Conservation (phyloP, 2,329 filamentous ascomycete species). For the Claviceps spartinae region DNA sequence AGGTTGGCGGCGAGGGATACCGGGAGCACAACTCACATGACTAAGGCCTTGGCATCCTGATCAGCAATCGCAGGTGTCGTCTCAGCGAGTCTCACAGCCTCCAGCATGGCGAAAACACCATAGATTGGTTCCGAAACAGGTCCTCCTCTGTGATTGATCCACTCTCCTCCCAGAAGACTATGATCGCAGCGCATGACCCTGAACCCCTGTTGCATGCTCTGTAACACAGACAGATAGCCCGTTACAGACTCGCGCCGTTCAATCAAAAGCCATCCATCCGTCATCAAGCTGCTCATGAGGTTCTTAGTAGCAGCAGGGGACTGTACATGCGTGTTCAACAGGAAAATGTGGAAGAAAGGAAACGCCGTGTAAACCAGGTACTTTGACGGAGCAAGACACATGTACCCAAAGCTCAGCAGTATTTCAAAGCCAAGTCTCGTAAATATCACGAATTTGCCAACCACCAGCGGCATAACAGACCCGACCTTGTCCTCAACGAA, state of each 20-base stretch:
- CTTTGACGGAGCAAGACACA: constrained; percentile 54
- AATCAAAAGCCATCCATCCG: constrained; percentile 59
- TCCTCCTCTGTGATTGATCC: constrained; percentile 46
- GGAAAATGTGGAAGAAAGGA: constrained; percentile 55
- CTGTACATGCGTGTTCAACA: constrained; percentile 62
- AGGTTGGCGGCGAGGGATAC: neutral
- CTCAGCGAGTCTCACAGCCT: constrained; percentile 74
- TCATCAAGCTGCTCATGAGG: constrained; percentile 52
- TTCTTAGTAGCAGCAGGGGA: constrained; percentile 43
- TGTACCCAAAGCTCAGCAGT: constrained; percentile 49
- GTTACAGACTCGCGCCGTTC: constrained; percentile 78
- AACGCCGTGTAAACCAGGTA: constrained; percentile 55
- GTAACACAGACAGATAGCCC: constrained; percentile 82
- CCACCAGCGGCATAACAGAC: constrained; percentile 29
- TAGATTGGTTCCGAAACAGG: constrained; percentile 76
- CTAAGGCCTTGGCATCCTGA: constrained; percentile 61
- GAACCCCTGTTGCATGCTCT: constrained; percentile 58
- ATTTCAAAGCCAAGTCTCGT: constrained; percentile 63
- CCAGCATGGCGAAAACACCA: constrained; percentile 88
- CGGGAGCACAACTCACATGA: constrained; percentile 51
- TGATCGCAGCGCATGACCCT: constrained; percentile 86
- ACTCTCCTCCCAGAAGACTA: constrained; percentile 84
- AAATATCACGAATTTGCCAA: constrained; percentile 50
- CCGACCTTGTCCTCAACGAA: constrained; percentile 28
- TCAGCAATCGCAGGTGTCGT: constrained; percentile 40